Base-by-base conservation (phyloP, 208 protist genomes). In the Leishmania amazonensis region DNA sequence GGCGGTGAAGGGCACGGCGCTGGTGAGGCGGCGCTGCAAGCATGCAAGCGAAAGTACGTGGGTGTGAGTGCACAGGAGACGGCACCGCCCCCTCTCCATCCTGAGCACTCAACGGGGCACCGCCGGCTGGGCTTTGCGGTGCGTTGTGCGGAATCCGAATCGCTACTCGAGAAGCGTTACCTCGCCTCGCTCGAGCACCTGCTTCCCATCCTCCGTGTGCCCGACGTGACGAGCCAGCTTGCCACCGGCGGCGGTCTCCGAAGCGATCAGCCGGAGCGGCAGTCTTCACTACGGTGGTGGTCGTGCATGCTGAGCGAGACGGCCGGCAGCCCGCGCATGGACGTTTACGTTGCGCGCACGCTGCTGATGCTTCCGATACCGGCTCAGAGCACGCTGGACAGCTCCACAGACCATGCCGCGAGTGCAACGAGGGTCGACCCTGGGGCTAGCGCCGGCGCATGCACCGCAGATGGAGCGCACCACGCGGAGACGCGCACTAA, bases 311-410 rank as follows among this genome's bases (percentile, higher is more conserved):
- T 76, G n/a, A 21, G 40, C n/a, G 49, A 64, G 21, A 81, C 83
- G 15, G 40, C 40, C 24, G 85, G 85, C 1, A 75, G 62, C 45
- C 73, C 75, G 17, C 81, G 81, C 9, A 60, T 88, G 19, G 78
- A 82, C 53, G n/a, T 80, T 15, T 80, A 76, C 81, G 81, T 75
- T 19, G 47, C 80, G 1, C 80, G 85, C 65, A 81, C 78, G 42
- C 85, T 88, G 42, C 7, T 88, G 9, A 81, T 85, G 85, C 81
- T 82, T 45, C 85, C 85, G 5, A 85, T 85, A 15, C 85, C 78
- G 15, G 62, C 81, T 8, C 85, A 85, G 47, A 74, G 72, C 57
- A 57, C 71, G 5, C 51, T 49, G 15, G 77, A 75, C 77, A 78
- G 47, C 57, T 51, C 76, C 42, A 57, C 80, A 1, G 57, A 78